phyloP scores from a whole-genome alignment of 345 rosid species.

The Gossypium sturtianum region DNA sequence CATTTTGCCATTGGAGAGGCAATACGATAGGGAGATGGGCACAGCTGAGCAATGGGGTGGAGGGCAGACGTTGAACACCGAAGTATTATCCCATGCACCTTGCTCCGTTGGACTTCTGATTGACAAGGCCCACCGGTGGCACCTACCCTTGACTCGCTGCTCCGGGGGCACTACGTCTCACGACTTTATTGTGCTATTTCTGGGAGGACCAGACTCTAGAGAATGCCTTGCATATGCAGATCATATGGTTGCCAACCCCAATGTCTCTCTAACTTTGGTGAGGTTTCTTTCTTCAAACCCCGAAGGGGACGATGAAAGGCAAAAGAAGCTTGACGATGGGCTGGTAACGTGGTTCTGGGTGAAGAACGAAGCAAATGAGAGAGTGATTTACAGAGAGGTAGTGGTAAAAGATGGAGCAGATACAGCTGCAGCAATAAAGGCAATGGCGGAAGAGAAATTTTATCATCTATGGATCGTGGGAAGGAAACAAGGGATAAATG shows the following conservation, averaged over 20 bases:
- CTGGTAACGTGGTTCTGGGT: constrained; percentile 74
- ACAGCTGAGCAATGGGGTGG: constrained; percentile 27
- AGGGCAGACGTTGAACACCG: constrained; percentile 25
- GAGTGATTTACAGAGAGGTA: constrained; percentile 56
- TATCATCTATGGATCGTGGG: constrained; percentile 76
- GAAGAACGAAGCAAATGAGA: constrained; percentile 47
- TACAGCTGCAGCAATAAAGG: constrained; percentile 52
- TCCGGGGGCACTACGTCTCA: background rate
- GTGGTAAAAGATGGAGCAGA: constrained; percentile 66
- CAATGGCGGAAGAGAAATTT: constrained; percentile 32
- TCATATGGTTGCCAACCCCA: constrained; percentile 40
- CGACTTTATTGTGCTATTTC: constrained; percentile 40
- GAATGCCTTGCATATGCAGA: constrained; percentile 63
- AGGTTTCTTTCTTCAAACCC: constrained; percentile 48
- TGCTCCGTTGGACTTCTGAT: constrained; percentile 71
- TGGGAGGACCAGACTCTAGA: constrained; percentile 78
- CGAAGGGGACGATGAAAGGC: constrained; percentile 53
- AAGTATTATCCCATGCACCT: constrained; percentile 55
- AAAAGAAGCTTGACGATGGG: constrained; percentile 74
- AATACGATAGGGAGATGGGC: constrained; percentile 20
- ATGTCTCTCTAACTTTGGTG: constrained; percentile 38
- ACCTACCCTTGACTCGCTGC: constrained; percentile 12
- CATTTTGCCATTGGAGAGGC: constrained; percentile 46
- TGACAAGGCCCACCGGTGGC: constrained; percentile 35
- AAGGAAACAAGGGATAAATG: constrained; percentile 55